Evolutionary conservation across 1,139 yeast genomes (phyloP), one percentile per base, ranked within the genome.

Genomic region (Yamadazyma blattariae): DNA sequence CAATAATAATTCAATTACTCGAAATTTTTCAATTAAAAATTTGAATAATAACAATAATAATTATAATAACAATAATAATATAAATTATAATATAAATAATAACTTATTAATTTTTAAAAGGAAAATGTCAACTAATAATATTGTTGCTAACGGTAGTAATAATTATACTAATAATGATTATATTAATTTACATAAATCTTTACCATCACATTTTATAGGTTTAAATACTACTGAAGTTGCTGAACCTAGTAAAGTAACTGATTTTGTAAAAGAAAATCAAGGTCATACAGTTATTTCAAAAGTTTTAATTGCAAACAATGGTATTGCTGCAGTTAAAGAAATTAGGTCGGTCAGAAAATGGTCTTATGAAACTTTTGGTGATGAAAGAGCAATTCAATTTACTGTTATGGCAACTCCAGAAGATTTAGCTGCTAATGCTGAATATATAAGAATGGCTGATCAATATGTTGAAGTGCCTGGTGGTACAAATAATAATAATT

Each of bases 331-430:
- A 36, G 98, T 92, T 42, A 92, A 92, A 63, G 97, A 92, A 67
- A 94, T 94, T 58, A 79, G 99, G 54, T 87, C 96, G 10, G 89
- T 92, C 33, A 80, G 98, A 64, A 90, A 90, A 73, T 94, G 98
- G 98, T 92, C 97, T 29, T 94, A 92, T 64, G 97, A 92, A 64
- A 89, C 97, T 19, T 92, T 92, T 68, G 96, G 96, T 45, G 82
- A 94, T 56, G 97, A 92, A 63, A 77, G 86, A 56, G 90, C 95
- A 43, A 85, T 92, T 47, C 89, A 87, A 51, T 94, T 92, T 58
- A 92, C 92, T 27, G 97, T 86, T 30, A 92, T 92, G 99, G 98
- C 98, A 40, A 92, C 99, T 17, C 98, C 98, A 15, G 99, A 92
- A 63, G 99, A 92, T 69, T 70, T 92, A 54, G 90, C 79, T 50